Conservation (phyloP, 2,329 filamentous ascomycete genomes). For the Podosphaera aphanis region DNA sequence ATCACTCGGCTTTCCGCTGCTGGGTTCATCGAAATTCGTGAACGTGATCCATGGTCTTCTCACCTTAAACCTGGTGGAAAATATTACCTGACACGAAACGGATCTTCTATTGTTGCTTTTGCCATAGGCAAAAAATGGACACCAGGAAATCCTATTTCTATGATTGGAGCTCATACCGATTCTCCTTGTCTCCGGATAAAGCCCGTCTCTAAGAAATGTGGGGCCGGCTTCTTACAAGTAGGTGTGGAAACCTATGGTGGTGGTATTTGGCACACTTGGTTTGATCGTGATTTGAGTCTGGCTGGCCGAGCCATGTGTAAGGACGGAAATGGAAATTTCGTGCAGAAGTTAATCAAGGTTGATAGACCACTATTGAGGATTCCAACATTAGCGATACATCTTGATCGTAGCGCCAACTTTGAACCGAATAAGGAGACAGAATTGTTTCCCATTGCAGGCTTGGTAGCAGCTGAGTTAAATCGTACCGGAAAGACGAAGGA, state of each 20-base stretch:
- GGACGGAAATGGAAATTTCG: conserved; percentile 47
- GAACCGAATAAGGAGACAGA: conserved; percentile 94
- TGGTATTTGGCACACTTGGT: conserved; percentile 96
- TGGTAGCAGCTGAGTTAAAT: conserved; percentile 75
- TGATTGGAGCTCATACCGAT: conserved; percentile 92
- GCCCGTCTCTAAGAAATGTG: conserved; percentile 73
- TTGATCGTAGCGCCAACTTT: conserved; percentile 68
- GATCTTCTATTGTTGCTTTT: conserved; percentile 78
- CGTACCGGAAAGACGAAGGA: conserved; percentile 31
- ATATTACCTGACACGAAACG: conserved; percentile 89
- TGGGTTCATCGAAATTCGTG: conserved; percentile 71
- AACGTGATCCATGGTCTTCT: conserved; percentile 72
- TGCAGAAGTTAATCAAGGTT: conserved; percentile 71
- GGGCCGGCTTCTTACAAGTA: conserved; percentile 74
- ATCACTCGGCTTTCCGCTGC: conserved; percentile 54
- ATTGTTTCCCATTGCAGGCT: conserved; percentile 74
- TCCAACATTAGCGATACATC: conserved; percentile 80
- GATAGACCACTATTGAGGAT: conserved; percentile 78
- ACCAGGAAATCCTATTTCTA: conserved; percentile 71
- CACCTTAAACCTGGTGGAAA: conserved; percentile 67
- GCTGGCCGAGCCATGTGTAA: conserved; percentile 72
- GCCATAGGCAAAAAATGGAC: conserved; percentile 78
- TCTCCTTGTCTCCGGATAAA: conserved; percentile 82
- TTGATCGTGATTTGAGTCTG: conserved; percentile 79
- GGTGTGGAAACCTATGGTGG: conserved; percentile 94